These are phyloP conservation scores for Globisporangium nunn DNA, from an alignment of 352 stramenopile genomes.

Conservation along the genomic window DNA sequence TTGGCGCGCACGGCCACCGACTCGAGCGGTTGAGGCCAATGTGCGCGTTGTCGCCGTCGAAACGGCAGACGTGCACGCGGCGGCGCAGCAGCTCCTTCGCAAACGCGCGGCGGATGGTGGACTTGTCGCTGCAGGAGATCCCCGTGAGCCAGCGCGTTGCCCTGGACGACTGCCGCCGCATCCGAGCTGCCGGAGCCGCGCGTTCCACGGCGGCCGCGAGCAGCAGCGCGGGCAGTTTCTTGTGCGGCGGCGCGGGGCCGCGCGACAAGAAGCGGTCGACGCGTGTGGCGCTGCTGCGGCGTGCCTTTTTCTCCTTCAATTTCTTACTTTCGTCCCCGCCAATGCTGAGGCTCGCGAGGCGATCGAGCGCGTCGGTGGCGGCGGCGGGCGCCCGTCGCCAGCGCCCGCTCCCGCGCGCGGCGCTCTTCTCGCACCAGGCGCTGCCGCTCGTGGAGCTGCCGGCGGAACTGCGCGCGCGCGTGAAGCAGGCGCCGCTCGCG, in stretches of 20 bases:
- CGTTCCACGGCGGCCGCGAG: slow-evolving; percentile 41
- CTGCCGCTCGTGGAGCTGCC: slow-evolving; percentile 24
- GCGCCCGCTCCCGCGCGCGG: slow-evolving; percentile 2
- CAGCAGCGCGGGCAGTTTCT: slow-evolving; percentile 56
- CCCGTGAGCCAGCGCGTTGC: slow-evolving; percentile 98
- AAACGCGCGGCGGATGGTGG: slow-evolving; percentile 94
- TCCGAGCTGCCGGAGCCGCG: slow-evolving; percentile 4
- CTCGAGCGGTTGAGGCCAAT: slow-evolving; percentile 94
- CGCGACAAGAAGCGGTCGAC: slow-evolving; percentile 30
- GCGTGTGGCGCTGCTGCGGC: not conserved
- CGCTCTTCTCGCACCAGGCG: slow-evolving; percentile 7
- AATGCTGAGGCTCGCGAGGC: slow-evolving; percentile 9
- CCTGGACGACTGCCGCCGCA: slow-evolving; percentile 28
- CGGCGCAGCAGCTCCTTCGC: slow-evolving; percentile 93
- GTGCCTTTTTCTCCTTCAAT: no score
- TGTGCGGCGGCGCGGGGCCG: slow-evolving; percentile 47
- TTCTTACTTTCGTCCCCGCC: no score
- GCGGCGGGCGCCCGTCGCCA: not conserved
- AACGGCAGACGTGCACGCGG: slow-evolving; percentile 94
- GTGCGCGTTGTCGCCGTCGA: slow-evolving; percentile 98
- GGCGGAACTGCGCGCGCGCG: slow-evolving; percentile 37
- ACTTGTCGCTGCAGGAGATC: slow-evolving; percentile 96
- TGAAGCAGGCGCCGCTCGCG: slow-evolving; percentile 44
- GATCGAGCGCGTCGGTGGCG: slow-evolving; percentile 5
- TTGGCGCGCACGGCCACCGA: slow-evolving; percentile 65